Evolutionary conservation across 2,329 filamentous ascomycete species (phyloP).

Genomic region (Parastagonospora avenae): DNA sequence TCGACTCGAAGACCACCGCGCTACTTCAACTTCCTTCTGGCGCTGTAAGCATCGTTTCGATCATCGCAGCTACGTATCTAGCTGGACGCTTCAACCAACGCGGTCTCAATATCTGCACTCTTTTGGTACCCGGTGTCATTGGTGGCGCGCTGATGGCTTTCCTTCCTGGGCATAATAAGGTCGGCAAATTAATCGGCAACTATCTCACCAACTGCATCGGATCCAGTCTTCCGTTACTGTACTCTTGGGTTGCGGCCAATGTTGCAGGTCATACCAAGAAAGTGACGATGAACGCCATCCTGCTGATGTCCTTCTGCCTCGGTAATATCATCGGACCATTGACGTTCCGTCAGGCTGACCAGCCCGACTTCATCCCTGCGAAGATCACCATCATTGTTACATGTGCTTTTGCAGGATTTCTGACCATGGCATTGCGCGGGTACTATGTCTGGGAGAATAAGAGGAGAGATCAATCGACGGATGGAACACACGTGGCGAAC

Average conservation of each 20-base stretch:
- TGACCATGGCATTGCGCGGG: constrained; percentile 44
- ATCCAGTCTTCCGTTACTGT: constrained; percentile 34
- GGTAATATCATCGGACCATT: constrained; percentile 51
- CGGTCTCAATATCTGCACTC: constrained; percentile 19
- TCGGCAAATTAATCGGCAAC: constrained; percentile 35
- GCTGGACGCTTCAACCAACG: constrained; percentile 31
- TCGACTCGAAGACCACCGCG: constrained; percentile 37
- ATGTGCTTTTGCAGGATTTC: constrained; percentile 43
- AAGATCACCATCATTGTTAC: constrained; percentile 50
- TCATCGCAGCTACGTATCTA: constrained; percentile 28
- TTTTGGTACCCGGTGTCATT: constrained; percentile 25
- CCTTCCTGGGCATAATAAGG: constrained; percentile 16
- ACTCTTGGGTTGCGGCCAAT: constrained; percentile 56
- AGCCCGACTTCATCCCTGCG: constrained; percentile 46
- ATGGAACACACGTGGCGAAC: constrained; percentile 17
- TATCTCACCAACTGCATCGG: constrained; percentile 55
- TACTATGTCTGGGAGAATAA: constrained; percentile 38
- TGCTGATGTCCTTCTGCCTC: constrained; percentile 50
- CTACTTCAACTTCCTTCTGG: constrained; percentile 37
- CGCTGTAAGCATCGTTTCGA: constrained; percentile 24
- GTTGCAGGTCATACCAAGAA: constrained; percentile 49
- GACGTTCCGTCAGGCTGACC: constrained; percentile 47
- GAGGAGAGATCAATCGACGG: constrained; percentile 25
- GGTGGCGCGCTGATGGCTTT: constrained; percentile 30
- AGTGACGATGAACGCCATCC: constrained; percentile 61